These are phyloP conservation scores for Dryadomyces quercivorus DNA, from an alignment of 2,329 filamentous ascomycete genomes.

Conservation along the genomic window DNA sequence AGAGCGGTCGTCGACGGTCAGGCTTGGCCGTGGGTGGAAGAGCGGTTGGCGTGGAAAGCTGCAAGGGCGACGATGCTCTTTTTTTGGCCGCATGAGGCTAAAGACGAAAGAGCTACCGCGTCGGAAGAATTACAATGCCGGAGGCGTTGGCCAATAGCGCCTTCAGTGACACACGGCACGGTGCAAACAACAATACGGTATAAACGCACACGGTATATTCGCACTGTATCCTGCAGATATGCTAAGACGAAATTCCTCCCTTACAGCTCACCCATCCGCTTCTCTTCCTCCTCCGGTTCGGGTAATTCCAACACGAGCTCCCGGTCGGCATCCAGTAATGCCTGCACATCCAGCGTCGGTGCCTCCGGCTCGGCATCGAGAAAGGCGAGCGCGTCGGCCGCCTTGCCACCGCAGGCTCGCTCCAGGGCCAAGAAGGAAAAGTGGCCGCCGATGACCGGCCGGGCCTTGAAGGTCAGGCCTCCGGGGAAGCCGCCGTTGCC, in stretches of 20 bases:
- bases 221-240: background rate
- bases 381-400: constrained; percentile 43
- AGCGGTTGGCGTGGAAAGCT: background rate
- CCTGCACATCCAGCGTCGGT: constrained; percentile 9
- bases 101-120: background rate
- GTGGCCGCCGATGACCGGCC: constrained; percentile 75
- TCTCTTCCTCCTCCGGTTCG: background rate
- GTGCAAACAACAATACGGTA: background rate
- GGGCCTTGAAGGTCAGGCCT: constrained; percentile 62
- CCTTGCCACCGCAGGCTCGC: constrained; percentile 62
- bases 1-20: background rate
- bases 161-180: background rate
- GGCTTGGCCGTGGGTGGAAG: background rate
- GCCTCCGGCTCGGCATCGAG: constrained; percentile 25
- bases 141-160: background rate
- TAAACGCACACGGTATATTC: background rate
- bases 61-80: background rate
- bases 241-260: background rate
- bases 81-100: constrained; percentile 1
- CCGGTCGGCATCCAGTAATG: constrained; percentile 9
- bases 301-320: background rate
- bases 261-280: constrained; percentile 8
- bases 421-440: constrained; percentile 78
- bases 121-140: background rate
- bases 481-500: constrained; percentile 63